phyloP scores from a whole-genome alignment of 2,329 filamentous ascomycete species.

The Tolypocladium album region DNA sequence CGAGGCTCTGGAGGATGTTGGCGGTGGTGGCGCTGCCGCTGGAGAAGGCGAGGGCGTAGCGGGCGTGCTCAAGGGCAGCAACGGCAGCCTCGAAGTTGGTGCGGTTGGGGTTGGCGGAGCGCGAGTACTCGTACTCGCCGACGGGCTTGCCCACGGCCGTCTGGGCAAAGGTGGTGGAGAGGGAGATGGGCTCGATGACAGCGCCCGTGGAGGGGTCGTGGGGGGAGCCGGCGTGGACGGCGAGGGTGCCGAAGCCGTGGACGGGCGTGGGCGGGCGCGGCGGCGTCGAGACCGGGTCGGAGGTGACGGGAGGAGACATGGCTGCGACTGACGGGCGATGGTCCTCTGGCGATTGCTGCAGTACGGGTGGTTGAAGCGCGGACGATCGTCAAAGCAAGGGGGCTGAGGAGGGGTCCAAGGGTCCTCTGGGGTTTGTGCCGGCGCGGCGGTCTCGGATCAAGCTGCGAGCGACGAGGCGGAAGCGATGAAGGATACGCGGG shows the following conservation, averaged over 20 bases:
- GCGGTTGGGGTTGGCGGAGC: conserved; percentile 89
- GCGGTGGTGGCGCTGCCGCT: conserved; percentile 92
- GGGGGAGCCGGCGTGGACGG: conserved; percentile 85
- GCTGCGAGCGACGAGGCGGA: neutral
- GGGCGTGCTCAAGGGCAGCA: conserved; percentile 84
- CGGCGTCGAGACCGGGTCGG: conserved; percentile 58
- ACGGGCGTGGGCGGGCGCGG: conserved; percentile 60
- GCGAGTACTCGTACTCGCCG: conserved; percentile 84
- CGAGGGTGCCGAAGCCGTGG: conserved; percentile 81
- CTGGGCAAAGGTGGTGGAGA: conserved; percentile 96
- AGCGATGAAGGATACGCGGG: neutral
- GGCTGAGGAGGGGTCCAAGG: neutral
- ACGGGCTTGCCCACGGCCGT: conserved; percentile 76
- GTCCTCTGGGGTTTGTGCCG: neutral
- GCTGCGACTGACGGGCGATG: neutral
- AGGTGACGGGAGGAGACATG: conserved; percentile 19
- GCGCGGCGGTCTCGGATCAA: neutral
- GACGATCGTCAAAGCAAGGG: neutral
- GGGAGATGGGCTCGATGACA: conserved; percentile 91
- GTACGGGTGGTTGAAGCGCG: neutral
- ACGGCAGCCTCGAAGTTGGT: conserved; percentile 89
- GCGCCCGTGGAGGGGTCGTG: conserved; percentile 88
- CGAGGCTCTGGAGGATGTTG: conserved; percentile 84
- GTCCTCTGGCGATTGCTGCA: no score
- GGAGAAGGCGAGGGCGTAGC: conserved; percentile 86